Evolutionary conservation across 768 basidiomycete species (phyloP).

Genomic region (Leccinum imitatum): DNA sequence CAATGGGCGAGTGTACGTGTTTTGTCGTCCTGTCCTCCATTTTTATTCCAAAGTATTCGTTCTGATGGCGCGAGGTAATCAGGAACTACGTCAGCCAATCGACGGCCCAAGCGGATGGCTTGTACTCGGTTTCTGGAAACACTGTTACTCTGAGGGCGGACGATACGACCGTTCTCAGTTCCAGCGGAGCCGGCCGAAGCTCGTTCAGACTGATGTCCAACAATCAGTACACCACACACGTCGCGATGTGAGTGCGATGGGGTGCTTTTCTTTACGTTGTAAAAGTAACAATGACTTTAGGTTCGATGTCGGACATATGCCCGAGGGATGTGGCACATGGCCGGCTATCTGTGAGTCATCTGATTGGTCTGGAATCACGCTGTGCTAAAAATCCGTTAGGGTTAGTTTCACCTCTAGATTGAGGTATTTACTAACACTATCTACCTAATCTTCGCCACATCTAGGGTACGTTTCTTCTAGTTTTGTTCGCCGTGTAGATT

Average conservation of each 20-base stretch:
- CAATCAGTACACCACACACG: constrained; percentile 32
- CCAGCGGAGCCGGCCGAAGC: constrained; percentile 34
- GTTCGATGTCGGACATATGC: constrained; percentile 40
- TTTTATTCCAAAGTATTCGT: neutral
- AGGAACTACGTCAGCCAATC: constrained; percentile 46
- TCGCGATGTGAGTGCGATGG: constrained; percentile 29
- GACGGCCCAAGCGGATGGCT: constrained; percentile 51
- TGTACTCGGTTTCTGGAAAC: constrained; percentile 55
- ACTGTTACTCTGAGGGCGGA: constrained; percentile 35
- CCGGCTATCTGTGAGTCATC: constrained; percentile 34
- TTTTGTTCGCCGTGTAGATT: neutral
- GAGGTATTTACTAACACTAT: neutral
- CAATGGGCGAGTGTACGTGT: constrained; percentile 33
- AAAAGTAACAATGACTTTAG: constrained; percentile 1
- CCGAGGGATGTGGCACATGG: constrained; percentile 41
- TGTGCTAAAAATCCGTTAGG: constrained; percentile 17
- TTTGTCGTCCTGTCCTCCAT: neutral
- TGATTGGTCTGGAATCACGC: neutral
- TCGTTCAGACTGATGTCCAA: constrained; percentile 38
- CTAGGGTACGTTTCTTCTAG: constrained; percentile 24
- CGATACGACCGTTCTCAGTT: constrained; percentile 28
- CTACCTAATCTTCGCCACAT: neutral
- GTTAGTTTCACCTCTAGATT: constrained; percentile 16
- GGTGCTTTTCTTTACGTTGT: neutral
- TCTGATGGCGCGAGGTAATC: neutral